Evolutionary conservation across 306 rosid species (phyloP), one percentile per base, ranked within the genome.

Genomic region (Acacia confusa): DNA sequence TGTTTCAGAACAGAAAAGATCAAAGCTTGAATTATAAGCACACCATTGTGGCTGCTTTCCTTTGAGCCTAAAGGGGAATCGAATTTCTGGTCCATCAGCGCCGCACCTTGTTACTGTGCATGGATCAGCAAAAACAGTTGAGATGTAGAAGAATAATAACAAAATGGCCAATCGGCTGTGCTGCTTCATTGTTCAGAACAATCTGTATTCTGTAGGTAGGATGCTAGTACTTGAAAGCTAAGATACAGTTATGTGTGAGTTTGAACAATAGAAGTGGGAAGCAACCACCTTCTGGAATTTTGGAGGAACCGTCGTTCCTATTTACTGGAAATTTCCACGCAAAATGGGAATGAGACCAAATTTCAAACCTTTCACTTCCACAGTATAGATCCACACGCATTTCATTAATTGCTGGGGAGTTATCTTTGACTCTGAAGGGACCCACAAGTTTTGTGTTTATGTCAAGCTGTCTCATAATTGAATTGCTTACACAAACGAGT

Each of bases 61-160:
- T 70, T 55, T 76, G 0, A 82, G 65, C 28, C 66, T 60, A 41
- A 82, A 82, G 0, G 85, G 85, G 47, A 76, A 82, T 32, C 66
- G 76, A 16, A 85, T 75, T 17, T 43, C 12, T 40, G 82, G 76
- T 45, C 34, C 79, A 65, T 36, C 3, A 19, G 15, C 19, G 16
- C 45, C 30, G 9, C 85, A 82, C 24, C 82, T 78, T 28, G 75
- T 28, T 83, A 5, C 79, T 41, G 22, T 63, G 64, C 82, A 83
- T 72, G 57, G 75, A 9, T 83, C 52, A 50, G 64, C 79, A 45
- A 13, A 66, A 1, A 52, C 6, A 43, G 32, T 22, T 17, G 76
- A 16, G 45, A 82, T 19, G 30, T 9, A 67, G 30, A 14, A 34
- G 74, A 41, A 66, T 58, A 76, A 22, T 13, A 53, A 38, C 58